Percentiles rank a stretch among this genome's conserved stretches.
These are phyloP conservation scores for Dioszegia crocea DNA, from an alignment of 768 basidiomycete genomes.

Conservation along the genomic window DNA sequence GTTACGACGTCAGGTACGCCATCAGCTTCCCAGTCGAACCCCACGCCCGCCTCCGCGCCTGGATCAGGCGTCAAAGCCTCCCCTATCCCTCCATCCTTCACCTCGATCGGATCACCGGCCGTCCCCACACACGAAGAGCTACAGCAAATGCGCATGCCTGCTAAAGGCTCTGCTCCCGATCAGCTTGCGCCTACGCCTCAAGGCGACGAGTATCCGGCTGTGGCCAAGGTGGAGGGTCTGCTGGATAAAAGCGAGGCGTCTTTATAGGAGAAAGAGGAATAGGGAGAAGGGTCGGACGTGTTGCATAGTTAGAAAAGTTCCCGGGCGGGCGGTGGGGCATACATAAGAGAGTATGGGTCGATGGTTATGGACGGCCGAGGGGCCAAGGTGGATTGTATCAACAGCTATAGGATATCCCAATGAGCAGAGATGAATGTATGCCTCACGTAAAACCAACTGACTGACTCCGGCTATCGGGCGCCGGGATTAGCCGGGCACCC, in stretches of 20 bases:
- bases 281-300: background rate
- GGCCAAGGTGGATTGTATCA: background rate
- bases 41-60: background rate
- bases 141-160: slow-evolving; percentile 9
- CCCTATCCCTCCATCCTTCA: slow-evolving; percentile 30
- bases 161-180: background rate
- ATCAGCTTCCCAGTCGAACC: background rate
- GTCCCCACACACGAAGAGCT: slow-evolving; percentile 35
- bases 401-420: background rate
- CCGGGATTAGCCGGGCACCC: background rate
- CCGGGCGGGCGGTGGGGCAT: no score
- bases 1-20: slow-evolving; percentile 17
- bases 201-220: slow-evolving; percentile 33
- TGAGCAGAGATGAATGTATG: no score
- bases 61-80: slow-evolving; percentile 4
- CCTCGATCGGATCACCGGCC: slow-evolving; percentile 38
- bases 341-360: no score
- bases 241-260: slow-evolving; percentile 45
- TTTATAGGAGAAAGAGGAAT: slow-evolving; percentile 13
- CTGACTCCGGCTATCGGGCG: background rate
- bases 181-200: slow-evolving; percentile 38
- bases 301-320: background rate
- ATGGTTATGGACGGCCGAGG: no score
- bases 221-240: slow-evolving; percentile 43
- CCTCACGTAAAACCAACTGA: background rate